Conservation (phyloP, 768 basidiomycete species). For the Termitomyces sp. region DNA sequence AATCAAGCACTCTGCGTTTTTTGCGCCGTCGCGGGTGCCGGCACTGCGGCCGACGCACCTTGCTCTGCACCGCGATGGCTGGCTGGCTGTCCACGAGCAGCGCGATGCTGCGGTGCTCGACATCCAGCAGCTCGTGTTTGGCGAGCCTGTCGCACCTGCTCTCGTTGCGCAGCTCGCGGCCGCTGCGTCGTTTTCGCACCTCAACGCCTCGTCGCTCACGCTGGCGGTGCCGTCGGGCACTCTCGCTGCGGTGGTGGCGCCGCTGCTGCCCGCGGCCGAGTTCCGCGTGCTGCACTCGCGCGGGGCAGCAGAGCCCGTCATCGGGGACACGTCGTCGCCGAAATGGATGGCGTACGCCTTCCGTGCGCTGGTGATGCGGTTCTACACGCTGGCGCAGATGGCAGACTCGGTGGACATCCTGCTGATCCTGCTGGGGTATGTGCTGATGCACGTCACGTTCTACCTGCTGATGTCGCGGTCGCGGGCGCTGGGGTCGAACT, state of each 20-base stretch:
- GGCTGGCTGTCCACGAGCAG: constrained; percentile 57
- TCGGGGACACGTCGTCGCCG: constrained; percentile 74
- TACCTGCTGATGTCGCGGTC: constrained; percentile 87
- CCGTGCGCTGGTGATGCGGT: constrained; percentile 22
- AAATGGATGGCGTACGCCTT: constrained; percentile 92
- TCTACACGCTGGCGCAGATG: constrained; percentile 47
- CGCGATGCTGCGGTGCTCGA: constrained; percentile 36
- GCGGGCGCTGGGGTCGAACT: constrained; percentile 72
- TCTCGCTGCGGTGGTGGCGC: neutral
- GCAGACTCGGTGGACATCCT: constrained; percentile 96
- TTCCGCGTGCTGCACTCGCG: constrained; percentile 33
- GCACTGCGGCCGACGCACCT: constrained; percentile 56
- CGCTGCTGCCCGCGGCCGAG: constrained; percentile 23
- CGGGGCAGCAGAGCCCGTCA: constrained; percentile 20
- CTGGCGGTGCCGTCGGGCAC: constrained; percentile 42
- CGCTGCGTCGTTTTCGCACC: constrained; percentile 20
- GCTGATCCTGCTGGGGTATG: constrained; percentile 88
- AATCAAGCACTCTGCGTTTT: constrained; percentile 85
- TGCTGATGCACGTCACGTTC: constrained; percentile 96
- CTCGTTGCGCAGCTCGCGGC: constrained; percentile 21
- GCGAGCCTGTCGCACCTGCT: constrained; percentile 38
- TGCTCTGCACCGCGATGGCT: constrained; percentile 50
- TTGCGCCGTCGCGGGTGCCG: constrained; percentile 51
- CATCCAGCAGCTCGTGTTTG: constrained; percentile 72
- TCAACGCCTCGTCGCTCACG: constrained; percentile 26